These are phyloP conservation scores for Claviceps citrina DNA, from an alignment of 2,329 filamentous ascomycete species.

Conservation along the genomic window DNA sequence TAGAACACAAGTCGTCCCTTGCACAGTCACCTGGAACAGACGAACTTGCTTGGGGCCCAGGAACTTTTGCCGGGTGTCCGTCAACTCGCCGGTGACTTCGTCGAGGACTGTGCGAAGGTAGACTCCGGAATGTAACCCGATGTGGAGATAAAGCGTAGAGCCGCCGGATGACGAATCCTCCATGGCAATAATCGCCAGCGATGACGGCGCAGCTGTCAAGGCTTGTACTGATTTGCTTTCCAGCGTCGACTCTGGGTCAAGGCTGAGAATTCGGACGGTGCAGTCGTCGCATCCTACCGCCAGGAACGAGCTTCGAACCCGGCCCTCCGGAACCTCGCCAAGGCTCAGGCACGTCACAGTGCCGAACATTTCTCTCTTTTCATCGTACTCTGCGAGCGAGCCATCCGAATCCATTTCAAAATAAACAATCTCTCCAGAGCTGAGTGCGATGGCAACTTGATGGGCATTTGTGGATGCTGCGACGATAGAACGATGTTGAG, in stretches of 20 bases:
- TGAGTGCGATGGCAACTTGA: conserved; percentile 85
- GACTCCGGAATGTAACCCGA: conserved; percentile 87
- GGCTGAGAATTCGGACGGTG: conserved; percentile 80
- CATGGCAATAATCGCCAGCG: conserved; percentile 88
- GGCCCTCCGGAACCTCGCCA: conserved; percentile 80
- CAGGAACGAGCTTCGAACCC: conserved; percentile 76
- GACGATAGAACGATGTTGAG: conserved; percentile 87
- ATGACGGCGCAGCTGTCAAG: conserved; percentile 75
- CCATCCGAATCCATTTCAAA: conserved; percentile 95
- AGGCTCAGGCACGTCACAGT: conserved; percentile 92
- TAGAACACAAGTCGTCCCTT: conserved; percentile 70
- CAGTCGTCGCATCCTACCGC: conserved; percentile 95
- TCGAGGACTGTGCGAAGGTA: conserved; percentile 92
- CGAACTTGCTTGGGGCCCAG: conserved; percentile 80
- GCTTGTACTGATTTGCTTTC: conserved; percentile 93
- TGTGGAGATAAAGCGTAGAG: conserved; percentile 83
- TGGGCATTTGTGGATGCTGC: conserved; percentile 85
- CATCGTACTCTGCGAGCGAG: conserved; percentile 81
- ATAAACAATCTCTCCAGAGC: conserved; percentile 92
- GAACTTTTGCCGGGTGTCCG: conserved; percentile 88
- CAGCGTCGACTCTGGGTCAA: conserved; percentile 78
- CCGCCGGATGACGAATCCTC: conserved; percentile 81
- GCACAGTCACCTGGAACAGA: conserved; percentile 79
- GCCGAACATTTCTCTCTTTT: conserved; percentile 87
- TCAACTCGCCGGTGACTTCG: conserved; percentile 87